These are phyloP conservation scores for Pseudofabraea citricarpa DNA, from an alignment of 2,329 filamentous ascomycete genomes.

Conservation along the genomic window DNA sequence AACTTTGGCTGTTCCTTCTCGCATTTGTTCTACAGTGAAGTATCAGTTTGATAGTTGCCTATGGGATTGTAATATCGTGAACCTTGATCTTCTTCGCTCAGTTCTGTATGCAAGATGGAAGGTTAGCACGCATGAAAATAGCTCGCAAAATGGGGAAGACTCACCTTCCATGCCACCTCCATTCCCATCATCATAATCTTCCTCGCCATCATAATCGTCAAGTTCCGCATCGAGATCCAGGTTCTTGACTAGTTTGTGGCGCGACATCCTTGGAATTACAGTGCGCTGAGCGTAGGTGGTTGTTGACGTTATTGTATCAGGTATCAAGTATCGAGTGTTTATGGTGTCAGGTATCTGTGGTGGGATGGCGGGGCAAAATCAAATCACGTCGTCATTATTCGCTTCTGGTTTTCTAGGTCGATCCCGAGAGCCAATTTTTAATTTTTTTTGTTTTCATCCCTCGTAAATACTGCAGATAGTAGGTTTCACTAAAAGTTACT, in stretches of 20 bases:
- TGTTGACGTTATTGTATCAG: too few relatives aligned
- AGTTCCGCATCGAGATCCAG: conserved; percentile 41
- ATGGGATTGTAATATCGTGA: conserved; percentile 1
- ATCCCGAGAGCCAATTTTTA: too few relatives aligned
- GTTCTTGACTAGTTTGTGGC: conserved; percentile 33
- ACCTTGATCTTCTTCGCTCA: conserved; percentile 31
- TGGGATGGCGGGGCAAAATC: too few relatives aligned
- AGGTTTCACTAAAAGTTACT: too few relatives aligned
- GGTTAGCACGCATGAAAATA: not conserved
- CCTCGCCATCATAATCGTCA: conserved; percentile 45
- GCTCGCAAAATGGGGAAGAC: conserved; percentile 6
- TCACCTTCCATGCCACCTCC: conserved; percentile 23
- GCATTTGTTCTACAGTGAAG: conserved; percentile 46
- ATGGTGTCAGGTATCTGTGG: too few relatives aligned
- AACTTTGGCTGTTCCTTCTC: conserved; percentile 61
- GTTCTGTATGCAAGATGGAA: conserved; percentile 13
- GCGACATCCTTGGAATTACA: conserved; percentile 31
- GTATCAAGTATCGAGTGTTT: too few relatives aligned
- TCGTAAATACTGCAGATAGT: too few relatives aligned
- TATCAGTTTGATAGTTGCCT: conserved; percentile 3
- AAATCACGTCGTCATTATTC: too few relatives aligned
- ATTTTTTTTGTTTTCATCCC: too few relatives aligned
- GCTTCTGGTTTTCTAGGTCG: too few relatives aligned
- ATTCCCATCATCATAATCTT: conserved; percentile 36
- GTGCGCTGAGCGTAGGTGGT: too few relatives aligned